A percentile compares a stretch with the other conserved stretches of the same genome.
phyloP scores from a whole-genome alignment of 2,329 filamentous ascomycete species.

The Apiospora malaysiana region DNA sequence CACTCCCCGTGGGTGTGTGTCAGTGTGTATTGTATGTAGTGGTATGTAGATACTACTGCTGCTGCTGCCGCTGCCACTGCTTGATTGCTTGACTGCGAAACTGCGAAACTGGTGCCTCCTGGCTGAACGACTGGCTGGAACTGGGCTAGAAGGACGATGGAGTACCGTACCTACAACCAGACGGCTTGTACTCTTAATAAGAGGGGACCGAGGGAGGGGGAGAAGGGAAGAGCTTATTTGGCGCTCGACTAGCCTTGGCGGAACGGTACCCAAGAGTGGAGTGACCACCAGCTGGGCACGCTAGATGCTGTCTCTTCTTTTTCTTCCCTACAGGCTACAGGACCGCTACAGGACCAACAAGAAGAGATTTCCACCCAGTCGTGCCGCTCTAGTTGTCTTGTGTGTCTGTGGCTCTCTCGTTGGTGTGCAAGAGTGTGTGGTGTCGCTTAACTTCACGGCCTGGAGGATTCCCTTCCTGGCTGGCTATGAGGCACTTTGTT shows the following conservation, averaged over 20 bases:
- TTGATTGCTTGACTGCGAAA: too few relatives aligned
- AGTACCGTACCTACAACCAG: slow-evolving; percentile 8
- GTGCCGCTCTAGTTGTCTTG: slow-evolving; percentile 6
- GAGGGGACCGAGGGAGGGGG: slow-evolving; percentile 11
- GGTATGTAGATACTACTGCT: background rate
- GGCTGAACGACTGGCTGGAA: background rate
- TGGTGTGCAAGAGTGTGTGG: background rate
- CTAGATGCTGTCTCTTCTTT: slow-evolving; percentile 18
- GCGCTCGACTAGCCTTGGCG: slow-evolving; percentile 12
- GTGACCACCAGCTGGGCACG: background rate
- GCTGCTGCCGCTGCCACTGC: background rate
- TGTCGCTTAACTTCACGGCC: background rate
- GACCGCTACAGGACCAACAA: background rate
- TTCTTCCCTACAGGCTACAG: background rate
- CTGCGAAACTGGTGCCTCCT: background rate
- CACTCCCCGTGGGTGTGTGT: background rate
- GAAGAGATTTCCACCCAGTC: slow-evolving; percentile 7
- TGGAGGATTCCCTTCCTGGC: background rate
- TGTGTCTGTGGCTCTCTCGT: slow-evolving; percentile 3
- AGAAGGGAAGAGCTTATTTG: slow-evolving; percentile 12
- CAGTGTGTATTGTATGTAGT: background rate
- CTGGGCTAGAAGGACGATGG: slow-evolving; percentile 15
- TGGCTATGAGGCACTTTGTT: slow-evolving; percentile 13
- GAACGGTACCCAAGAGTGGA: slow-evolving; percentile 18
- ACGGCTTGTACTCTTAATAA: slow-evolving; percentile 14